Evolutionary conservation across 2,329 filamentous ascomycete species (phyloP).

Genomic region (Verticillium nonalfalfae): DNA sequence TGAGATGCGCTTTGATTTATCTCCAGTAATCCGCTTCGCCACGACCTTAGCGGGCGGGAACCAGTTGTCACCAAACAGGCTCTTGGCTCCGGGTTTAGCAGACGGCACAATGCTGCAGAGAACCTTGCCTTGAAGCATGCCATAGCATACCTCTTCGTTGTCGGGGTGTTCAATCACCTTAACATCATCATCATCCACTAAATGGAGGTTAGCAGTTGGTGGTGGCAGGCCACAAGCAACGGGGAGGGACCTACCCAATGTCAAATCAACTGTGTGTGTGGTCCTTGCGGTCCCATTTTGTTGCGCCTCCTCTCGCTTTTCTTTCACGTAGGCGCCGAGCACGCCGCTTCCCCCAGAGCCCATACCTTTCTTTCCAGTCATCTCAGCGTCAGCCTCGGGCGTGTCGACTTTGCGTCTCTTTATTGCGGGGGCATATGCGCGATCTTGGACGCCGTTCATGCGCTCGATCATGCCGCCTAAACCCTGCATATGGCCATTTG

Average conservation of each 20-base stretch:
- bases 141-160: conserved; percentile 73
- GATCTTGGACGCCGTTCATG: conserved; percentile 67
- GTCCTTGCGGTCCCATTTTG: conserved; percentile 16
- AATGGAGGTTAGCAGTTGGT: background rate
- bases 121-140: conserved; percentile 64
- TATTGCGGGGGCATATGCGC: conserved; percentile 47
- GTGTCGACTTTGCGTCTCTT: conserved; percentile 59
- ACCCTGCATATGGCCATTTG: conserved; percentile 23
- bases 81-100: conserved; percentile 56
- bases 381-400: conserved; percentile 32
- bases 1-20: conserved; percentile 55
- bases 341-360: conserved; percentile 45
- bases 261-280: conserved; percentile 50
- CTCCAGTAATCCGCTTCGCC: conserved; percentile 52
- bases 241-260: conserved; percentile 32
- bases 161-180: conserved; percentile 52
- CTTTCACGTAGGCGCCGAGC: conserved; percentile 60
- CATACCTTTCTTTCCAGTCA: conserved; percentile 33
- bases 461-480: conserved; percentile 64
- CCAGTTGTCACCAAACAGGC: conserved; percentile 49
- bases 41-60: conserved; percentile 73
- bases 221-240: conserved; percentile 2
- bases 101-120: conserved; percentile 63
- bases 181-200: conserved; percentile 45
- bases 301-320: conserved; percentile 43